Base-by-base conservation (phyloP, 2,329 filamentous ascomycete species). In the Monilinia fructigena region DNA sequence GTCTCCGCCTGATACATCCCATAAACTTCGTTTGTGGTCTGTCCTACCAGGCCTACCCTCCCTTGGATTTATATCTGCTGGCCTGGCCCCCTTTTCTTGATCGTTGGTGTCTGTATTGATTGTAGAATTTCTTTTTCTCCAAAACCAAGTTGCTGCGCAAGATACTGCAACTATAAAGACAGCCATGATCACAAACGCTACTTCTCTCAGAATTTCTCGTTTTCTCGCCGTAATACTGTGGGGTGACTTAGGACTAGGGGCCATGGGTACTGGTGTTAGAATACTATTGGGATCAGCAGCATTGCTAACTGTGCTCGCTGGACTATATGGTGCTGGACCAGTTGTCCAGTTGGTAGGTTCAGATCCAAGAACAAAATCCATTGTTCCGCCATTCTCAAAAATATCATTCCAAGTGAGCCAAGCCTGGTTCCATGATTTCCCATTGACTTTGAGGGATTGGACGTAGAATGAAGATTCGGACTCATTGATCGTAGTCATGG, bases 371-470 rank as follows among this genome's bases (percentile, higher is more conserved):
- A 85, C 82, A 73, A 89, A 89, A 52, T 90, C 85, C 70, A 91
- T 75, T 1, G 79, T 85, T 0, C 87, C 88, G 11, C 87, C 87
- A 4, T 83, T 74, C 2, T 81, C 83, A 75, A 91, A 91, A 31
- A 92, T 76, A 70, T 90, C 87, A 20, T 84, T 77, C 85, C 86
- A 91, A 26, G 80, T 81, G 16, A 91, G 76, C 89, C 89, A 92
- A 52, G 82, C 80, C 78, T 85, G 85, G 65, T 81, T 77, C 87
- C 89, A 92, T 0, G 67, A 42, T 74, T 82, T 66, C 0, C 88
- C 88, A 72, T 92, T 91, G 55, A 92, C 82, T 70, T 79, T 83
- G 67, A 91, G 78, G 31, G 82, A 84, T 78, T 91, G 89, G 4
- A 91, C 87, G 70, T 89, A 89, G 71, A 79, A 80, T 10, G 71